These are phyloP conservation scores for Bjerkandera adusta DNA, from an alignment of 1,284 basidiomycete genomes.

Conservation along the genomic window DNA sequence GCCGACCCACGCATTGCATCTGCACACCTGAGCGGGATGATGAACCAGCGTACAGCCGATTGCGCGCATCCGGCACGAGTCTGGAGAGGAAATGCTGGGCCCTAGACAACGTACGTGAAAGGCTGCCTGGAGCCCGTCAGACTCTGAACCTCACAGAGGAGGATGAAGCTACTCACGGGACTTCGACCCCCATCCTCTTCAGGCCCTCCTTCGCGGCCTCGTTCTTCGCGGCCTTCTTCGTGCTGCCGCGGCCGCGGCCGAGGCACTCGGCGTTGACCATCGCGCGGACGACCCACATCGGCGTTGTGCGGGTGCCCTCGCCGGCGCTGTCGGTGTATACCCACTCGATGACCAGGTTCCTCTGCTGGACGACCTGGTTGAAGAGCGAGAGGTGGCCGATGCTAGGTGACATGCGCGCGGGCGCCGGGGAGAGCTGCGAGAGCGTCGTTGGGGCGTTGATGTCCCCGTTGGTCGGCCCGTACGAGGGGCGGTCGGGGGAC, in stretches of 20 bases:
- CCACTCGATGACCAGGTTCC: slow-evolving; percentile 62
- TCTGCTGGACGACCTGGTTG: slow-evolving; percentile 69
- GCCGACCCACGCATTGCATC: slow-evolving; percentile 24
- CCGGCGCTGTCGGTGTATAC: slow-evolving; percentile 48
- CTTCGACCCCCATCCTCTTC: slow-evolving; percentile 28
- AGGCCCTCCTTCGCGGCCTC: slow-evolving; percentile 42
- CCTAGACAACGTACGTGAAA: slow-evolving; percentile 9
- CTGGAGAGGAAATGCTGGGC: slow-evolving; percentile 30
- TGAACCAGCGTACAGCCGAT: slow-evolving; percentile 21
- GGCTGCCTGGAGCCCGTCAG: slow-evolving; percentile 19
- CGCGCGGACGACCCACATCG: slow-evolving; percentile 67
- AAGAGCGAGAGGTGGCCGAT: slow-evolving; percentile 71
- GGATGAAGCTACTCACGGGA: slow-evolving; percentile 25
- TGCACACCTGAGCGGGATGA: slow-evolving; percentile 33
- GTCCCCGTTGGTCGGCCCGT: slow-evolving; percentile 15
- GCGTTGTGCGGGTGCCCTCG: slow-evolving; percentile 54
- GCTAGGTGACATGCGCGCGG: slow-evolving; percentile 26
- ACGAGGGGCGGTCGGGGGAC: slow-evolving; percentile 33
- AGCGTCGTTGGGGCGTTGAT: slow-evolving; percentile 20
- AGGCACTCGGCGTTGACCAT: slow-evolving; percentile 55
- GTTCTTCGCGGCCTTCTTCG: slow-evolving; percentile 75
- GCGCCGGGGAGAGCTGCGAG: slow-evolving; percentile 25
- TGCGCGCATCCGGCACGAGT: slow-evolving; percentile 31
- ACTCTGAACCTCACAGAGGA: neutral
- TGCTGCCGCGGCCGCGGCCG: slow-evolving; percentile 62